These are phyloP conservation scores for Coemansia sp. DNA, from an alignment of 192 early-diverging fungal genomes.

Conservation along the genomic window DNA sequence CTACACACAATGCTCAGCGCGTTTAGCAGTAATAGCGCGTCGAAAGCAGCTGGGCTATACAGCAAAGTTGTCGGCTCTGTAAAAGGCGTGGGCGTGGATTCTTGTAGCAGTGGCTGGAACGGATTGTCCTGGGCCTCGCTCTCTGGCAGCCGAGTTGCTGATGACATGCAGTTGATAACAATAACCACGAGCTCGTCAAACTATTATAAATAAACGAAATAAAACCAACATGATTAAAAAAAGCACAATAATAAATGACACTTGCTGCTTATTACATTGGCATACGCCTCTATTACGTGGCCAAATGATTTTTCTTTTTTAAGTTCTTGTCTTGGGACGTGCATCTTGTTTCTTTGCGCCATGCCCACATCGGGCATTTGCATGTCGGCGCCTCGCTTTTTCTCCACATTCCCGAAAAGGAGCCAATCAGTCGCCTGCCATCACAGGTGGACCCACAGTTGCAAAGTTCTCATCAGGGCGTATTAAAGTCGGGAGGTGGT, in stretches of 20 bases:
- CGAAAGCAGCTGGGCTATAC: slow-evolving; percentile 13
- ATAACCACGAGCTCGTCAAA: too few relatives aligned
- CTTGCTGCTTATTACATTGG: neutral
- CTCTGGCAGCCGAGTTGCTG: neutral
- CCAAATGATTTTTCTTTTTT: neutral
- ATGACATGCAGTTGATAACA: neutral
- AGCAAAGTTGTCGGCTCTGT: neutral
- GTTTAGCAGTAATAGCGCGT: slow-evolving; percentile 11
- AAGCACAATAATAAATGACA: too few relatives aligned
- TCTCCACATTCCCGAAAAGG: too few relatives aligned
- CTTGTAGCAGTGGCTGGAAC: slow-evolving; percentile 14
- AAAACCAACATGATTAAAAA: too few relatives aligned
- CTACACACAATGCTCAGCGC: slow-evolving; percentile 22
- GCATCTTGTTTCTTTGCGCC: slow-evolving; percentile 1
- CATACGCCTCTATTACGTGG: neutral
- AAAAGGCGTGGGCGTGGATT: neutral
- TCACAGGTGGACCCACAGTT: neutral
- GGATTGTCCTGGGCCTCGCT: slow-evolving; percentile 16
- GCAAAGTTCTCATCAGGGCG: too few relatives aligned
- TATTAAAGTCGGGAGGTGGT: neutral
- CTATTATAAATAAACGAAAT: neutral
- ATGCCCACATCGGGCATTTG: slow-evolving; percentile 1
- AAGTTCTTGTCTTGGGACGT: too few relatives aligned
- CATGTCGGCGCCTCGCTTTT: slow-evolving; percentile 1
- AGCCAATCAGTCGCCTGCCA: neutral